Base-by-base conservation (phyloP, 1,284 basidiomycete genomes). In the Cutaneotrichosporon curvatum region DNA sequence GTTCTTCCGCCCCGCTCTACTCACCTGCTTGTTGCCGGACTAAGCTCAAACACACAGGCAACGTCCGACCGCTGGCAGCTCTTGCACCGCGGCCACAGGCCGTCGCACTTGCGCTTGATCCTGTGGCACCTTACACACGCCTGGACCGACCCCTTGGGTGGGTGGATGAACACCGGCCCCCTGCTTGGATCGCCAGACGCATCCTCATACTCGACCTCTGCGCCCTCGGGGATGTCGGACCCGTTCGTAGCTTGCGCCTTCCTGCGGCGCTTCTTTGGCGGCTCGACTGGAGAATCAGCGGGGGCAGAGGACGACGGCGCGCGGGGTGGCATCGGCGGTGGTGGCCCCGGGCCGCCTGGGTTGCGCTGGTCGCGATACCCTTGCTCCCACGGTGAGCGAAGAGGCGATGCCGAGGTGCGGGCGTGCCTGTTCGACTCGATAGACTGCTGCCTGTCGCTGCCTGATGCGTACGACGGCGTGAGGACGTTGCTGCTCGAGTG, bases 71-170 rank as follows among this genome's bases (percentile, higher is more conserved):
- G 62, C 10, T 50, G 48, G 41, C 66, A 68, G 11, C 63, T 62
- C 14, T 53, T 53, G 48, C 66, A 68, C 18, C 66, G 56, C 1
- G 66, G 66, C 45, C 55, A 55, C 0, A 56, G 59, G 25, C 60
- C 58, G 40, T 68, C 64, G 36, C 66, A 68, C 45, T 68, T 68
- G 35, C 66, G 51, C 50, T 68, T 68, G 45, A 68, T 67, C 31
- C 63, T 48, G 43, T 68, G 66, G 39, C 66, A 68, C 33, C 66
- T 43, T 14, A 67, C 59, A 39, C 66, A 68, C 10, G 66, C 66
- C 46, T 68, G 66, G 7, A 62, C 61, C 2, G 59, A 58, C 5
- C 58, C 59, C 40, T 60, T 55, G 3, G 60, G 60, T 6, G 66
- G 63, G 35, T 67, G 64, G 4, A 65, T 51, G 38, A 63, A 68